These are phyloP conservation scores for Cystobasidium tubakii DNA, from an alignment of 768 basidiomycete species.

Conservation along the genomic window DNA sequence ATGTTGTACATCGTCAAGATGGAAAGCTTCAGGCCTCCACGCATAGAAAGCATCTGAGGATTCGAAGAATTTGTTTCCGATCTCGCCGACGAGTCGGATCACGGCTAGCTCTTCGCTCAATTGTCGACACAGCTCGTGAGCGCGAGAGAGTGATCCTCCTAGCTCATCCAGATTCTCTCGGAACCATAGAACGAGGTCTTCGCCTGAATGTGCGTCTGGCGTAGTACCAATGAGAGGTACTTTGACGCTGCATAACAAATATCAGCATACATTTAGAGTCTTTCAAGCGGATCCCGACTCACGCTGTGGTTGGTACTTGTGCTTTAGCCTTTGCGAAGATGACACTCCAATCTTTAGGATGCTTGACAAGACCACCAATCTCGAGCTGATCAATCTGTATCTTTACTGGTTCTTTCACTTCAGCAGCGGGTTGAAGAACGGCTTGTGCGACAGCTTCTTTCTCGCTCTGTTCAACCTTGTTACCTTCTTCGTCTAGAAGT, in stretches of 20 bases:
- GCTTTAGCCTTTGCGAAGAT: slow-evolving; percentile 22
- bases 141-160: slow-evolving; percentile 20
- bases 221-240: slow-evolving; percentile 37
- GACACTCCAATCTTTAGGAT: slow-evolving; percentile 30
- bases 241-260: background rate
- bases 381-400: slow-evolving; percentile 25
- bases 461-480: background rate
- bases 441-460: background rate
- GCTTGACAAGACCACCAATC: slow-evolving; percentile 11
- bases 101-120: slow-evolving; percentile 36
- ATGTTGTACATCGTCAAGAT: slow-evolving; percentile 24
- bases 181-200: slow-evolving; percentile 36
- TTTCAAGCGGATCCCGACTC: background rate
- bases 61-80: slow-evolving; percentile 38
- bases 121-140: slow-evolving; percentile 39
- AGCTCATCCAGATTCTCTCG: slow-evolving; percentile 32
- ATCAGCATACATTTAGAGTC: background rate
- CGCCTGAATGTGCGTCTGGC: slow-evolving; percentile 35
- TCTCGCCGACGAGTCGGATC: slow-evolving; percentile 35
- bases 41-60: slow-evolving; percentile 35
- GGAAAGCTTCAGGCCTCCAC: slow-evolving; percentile 36
- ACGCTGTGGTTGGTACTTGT: slow-evolving; percentile 14
- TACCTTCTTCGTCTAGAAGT: slow-evolving; percentile 24
- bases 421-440: background rate
- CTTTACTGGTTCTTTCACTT: background rate